These are phyloP conservation scores for Carallia brachiata DNA, from an alignment of 345 rosid species.

Conservation along the genomic window DNA sequence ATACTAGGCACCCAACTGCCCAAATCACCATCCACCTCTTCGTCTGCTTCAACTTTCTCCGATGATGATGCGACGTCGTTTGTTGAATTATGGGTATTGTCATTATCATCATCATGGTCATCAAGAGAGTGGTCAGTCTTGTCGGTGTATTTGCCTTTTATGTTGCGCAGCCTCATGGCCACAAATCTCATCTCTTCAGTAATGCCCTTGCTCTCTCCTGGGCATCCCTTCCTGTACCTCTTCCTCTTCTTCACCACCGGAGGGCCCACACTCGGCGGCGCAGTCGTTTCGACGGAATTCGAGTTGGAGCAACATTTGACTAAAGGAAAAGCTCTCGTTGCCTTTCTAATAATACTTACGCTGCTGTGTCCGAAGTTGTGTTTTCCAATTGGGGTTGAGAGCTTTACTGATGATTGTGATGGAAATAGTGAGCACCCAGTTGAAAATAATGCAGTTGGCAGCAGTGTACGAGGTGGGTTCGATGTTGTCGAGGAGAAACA, in stretches of 20 bases:
- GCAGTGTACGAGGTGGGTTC: background rate
- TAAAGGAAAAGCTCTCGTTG: background rate
- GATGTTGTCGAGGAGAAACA: background rate
- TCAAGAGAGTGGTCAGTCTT: conserved; percentile 3
- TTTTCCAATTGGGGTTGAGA: conserved; percentile 1
- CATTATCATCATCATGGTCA: conserved; percentile 8
- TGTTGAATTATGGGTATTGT: conserved; percentile 10
- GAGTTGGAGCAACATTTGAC: conserved; percentile 31
- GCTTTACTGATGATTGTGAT: background rate
- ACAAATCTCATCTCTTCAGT: conserved; percentile 96
- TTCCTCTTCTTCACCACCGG: conserved; percentile 52
- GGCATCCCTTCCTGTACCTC: conserved; percentile 67
- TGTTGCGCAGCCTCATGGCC: conserved; percentile 83
- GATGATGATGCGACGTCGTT: conserved; percentile 3
- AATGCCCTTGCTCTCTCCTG: conserved; percentile 81
- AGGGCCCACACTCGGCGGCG: conserved; percentile 14
- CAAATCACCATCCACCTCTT: conserved; percentile 12
- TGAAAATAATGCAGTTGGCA: background rate
- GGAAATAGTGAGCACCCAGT: background rate
- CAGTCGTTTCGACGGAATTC: conserved; percentile 9
- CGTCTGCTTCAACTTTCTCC: conserved; percentile 14
- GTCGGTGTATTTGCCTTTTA: conserved; percentile 46
- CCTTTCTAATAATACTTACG: background rate
- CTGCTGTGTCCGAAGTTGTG: background rate
- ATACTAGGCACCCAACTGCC: conserved; percentile 62